Base-by-base conservation (phyloP, 257 asterid genomes). In the Solanum neorickii region DNA sequence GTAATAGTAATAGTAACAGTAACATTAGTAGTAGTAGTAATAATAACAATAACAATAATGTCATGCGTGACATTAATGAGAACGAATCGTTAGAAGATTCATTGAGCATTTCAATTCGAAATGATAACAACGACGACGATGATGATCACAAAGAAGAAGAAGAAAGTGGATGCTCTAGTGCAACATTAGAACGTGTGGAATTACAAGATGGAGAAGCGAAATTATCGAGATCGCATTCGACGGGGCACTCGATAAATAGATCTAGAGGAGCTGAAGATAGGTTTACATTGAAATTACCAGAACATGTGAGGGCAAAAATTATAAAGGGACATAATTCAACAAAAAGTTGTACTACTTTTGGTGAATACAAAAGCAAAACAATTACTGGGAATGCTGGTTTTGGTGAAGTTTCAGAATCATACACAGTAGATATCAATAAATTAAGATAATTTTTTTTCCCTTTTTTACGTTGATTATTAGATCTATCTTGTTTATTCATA, bases 221-320 rank as follows among this genome's bases (percentile, higher is more conserved):
- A 66, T 94, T 93, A 86, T 60, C 92, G 1, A 94, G 95, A 84
- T 97, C 97, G 27, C 93, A 95, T 75, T 93, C 99, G 0, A 97
- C 99, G 0, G 99, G 99, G 52, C 99, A 95, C 88, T 97, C 99
- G 1, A 88, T 95, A 77, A 86, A 83, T 33, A 88, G 82, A 78
- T 83, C 18, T 13, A 83, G 83, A 56, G 90, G 83, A 44, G 92
- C 75, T 4, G 94, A 94, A 77, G 96, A 94, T 89, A 96, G 91
- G 69, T 96, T 86, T 89, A 96, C 94, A 11, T 88, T 96, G 88
- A 94, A 90, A 83, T 90, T 95, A 88, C 98, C 98, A 1, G 93
- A 92, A 44, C 91, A 94, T 41, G 96, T 95, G 83, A 92, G 90
- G 84, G 90, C 91, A 31, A 87, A 90, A 14, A 90, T 95, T 59